Base-by-base conservation (phyloP, 208 protist genomes). In the Wallacemonas collosoma region DNA sequence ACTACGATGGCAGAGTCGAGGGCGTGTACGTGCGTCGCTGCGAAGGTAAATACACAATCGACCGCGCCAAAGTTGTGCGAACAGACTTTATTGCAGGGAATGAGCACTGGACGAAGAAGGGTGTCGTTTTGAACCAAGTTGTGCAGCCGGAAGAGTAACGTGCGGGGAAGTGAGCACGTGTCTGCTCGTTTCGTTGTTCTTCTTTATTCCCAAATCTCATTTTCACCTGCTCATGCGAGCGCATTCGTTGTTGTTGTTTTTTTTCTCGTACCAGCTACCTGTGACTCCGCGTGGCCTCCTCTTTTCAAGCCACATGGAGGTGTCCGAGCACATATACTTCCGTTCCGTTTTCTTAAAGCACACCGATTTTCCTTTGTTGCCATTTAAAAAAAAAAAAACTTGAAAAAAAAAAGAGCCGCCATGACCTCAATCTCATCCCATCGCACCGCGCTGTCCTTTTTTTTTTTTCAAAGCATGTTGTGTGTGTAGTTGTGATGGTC, bases 91-190 rank as follows among this genome's bases (percentile, higher is more conserved):
- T 74, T 61, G 35, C 70, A 2, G 70, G 70, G 11, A 74, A 74
- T 38, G 65, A 77, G n/a, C 66, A 77, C 51, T 73, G 73, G 65
- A 73, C 73, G 61, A 72, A 67, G 51, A 77, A 77, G 51, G 45
- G 68, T 17, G 68, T 77, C n/a, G 54, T 73, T 1, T 14, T 66
- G 40, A 77, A 77, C 45, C 55, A 57, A 38, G 56, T 73, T 12
- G 35, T 57, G 11, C 17, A 65, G 60, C 12, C 60, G 8, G 43
- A 51, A 5, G 41, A 65, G 43, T 45, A 26, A 65, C 5, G 15
- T 11, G 40, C 0, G 12, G 36, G 60, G 14, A 17, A 7, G 50
- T 3, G 56, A 62, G 9, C 38, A 5, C 6, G 36, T 6, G 45
- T 12, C 12, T 12, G 6, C 45, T 50, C 45, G 9, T 7, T 68